A percentile compares a stretch with the other conserved stretches of the same genome.
Evolutionary conservation across 2,329 filamentous ascomycete genomes (phyloP).

Genomic region (Penicillium hesseltinei): DNA sequence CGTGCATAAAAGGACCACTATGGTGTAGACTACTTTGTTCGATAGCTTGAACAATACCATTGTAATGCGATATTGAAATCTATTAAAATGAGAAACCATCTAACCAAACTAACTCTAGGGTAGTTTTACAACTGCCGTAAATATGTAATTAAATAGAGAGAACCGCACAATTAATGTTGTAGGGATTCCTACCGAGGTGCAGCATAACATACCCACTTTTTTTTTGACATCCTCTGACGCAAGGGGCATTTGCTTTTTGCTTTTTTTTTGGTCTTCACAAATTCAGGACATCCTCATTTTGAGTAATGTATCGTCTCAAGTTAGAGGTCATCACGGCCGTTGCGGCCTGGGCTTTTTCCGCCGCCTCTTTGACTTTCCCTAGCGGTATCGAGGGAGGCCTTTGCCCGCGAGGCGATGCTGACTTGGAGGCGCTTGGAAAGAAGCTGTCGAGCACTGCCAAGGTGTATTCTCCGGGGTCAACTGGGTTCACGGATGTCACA

Average conservation of each 20-base stretch:
- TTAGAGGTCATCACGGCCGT: constrained; percentile 20
- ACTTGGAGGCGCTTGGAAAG: constrained; percentile 18
- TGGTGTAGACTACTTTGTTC: background rate
- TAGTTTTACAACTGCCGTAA: background rate
- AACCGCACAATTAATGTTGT: background rate
- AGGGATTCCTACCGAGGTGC: background rate
- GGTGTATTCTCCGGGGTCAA: constrained; percentile 45
- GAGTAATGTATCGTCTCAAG: background rate
- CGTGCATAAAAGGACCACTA: background rate
- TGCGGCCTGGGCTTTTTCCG: constrained; percentile 25
- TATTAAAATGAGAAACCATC: background rate
- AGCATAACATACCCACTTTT: background rate
- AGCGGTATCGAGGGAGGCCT: constrained; percentile 1
- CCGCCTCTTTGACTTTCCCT: constrained; percentile 10
- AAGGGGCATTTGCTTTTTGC: background rate
- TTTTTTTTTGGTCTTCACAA: background rate
- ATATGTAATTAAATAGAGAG: background rate
- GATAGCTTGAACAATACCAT: background rate
- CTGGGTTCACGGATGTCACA: constrained; percentile 41
- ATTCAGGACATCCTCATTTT: background rate
- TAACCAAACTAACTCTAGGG: background rate
- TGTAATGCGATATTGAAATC: background rate
- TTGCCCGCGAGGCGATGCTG: constrained; percentile 14
- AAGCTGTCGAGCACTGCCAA: constrained; percentile 41
- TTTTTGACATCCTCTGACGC: background rate